phyloP scores from a whole-genome alignment of 2,329 filamentous ascomycete genomes.

The Hypoxylon sp. region DNA sequence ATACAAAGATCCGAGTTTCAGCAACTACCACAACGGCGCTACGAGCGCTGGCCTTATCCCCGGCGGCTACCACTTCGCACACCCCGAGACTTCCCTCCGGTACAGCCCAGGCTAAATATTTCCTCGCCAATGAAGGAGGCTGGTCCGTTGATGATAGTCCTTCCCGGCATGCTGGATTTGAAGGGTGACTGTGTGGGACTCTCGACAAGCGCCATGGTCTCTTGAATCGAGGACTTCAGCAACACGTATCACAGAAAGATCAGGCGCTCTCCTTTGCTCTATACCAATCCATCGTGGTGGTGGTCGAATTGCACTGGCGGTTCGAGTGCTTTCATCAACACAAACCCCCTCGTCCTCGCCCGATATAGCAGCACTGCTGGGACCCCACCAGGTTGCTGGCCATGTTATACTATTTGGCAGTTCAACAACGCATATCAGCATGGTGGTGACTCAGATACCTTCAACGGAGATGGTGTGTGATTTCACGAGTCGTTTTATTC shows the following conservation, averaged over 20 bases:
- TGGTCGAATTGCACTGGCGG: conserved; percentile 66
- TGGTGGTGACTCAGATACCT: conserved; percentile 65
- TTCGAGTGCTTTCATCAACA: conserved; percentile 58
- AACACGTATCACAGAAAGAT: conserved; percentile 61
- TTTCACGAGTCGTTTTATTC: neutral
- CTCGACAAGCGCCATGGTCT: conserved; percentile 59
- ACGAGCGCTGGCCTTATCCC: conserved; percentile 65
- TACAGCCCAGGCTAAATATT: conserved; percentile 62
- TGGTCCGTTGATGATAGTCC: conserved; percentile 66
- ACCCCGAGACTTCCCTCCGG: conserved; percentile 58
- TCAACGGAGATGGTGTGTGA: conserved; percentile 57
- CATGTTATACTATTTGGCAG: conserved; percentile 67
- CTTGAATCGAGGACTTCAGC: conserved; percentile 66
- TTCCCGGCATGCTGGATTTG: conserved; percentile 69
- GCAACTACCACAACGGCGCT: conserved; percentile 61
- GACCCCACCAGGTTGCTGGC: conserved; percentile 63
- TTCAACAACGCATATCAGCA: conserved; percentile 60
- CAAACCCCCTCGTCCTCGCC: conserved; percentile 62
- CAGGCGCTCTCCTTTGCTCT: conserved; percentile 64
- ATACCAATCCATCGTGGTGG: conserved; percentile 67
- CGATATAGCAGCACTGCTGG: conserved; percentile 57
- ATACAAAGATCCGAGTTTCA: conserved; percentile 60
- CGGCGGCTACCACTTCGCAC: conserved; percentile 68
- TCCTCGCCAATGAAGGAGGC: conserved; percentile 64
- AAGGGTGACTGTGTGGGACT: conserved; percentile 63